Conservation (phyloP, 495 filamentous ascomycete genomes). For the Neurospora africana region DNA sequence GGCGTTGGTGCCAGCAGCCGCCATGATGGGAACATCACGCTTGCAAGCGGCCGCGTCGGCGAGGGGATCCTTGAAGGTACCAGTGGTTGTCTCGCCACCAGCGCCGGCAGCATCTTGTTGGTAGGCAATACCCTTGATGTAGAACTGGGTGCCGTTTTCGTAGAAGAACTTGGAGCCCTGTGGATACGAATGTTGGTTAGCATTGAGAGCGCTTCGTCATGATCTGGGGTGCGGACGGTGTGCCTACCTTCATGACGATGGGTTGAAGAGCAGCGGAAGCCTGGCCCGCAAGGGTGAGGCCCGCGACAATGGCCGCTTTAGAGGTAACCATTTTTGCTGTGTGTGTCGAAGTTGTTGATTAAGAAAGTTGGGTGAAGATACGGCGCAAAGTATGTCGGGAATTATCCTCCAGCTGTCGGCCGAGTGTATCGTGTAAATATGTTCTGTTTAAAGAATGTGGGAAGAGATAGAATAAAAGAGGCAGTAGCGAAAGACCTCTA, state of each 20-base stretch:
- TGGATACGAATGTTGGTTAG: background rate
- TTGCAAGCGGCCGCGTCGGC: conserved; percentile 56
- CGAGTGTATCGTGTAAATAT: background rate
- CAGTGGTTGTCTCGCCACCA: conserved; percentile 25
- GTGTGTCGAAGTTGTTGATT: background rate
- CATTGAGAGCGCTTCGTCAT: background rate
- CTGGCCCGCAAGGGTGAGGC: conserved; percentile 38
- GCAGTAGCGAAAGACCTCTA: background rate
- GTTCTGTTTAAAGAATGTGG: background rate
- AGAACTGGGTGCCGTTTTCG: conserved; percentile 65
- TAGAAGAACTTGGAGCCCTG: conserved; percentile 55
- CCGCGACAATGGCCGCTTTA: conserved; percentile 30
- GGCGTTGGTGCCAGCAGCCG: conserved; percentile 70
- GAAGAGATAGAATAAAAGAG: background rate
- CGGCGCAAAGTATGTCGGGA: background rate
- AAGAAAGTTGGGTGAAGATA: background rate
- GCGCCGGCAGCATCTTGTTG: conserved; percentile 46
- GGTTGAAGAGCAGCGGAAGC: conserved; percentile 51
- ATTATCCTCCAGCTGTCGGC: background rate
- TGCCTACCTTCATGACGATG: conserved; percentile 55
- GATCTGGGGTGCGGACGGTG: background rate
- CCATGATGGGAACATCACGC: conserved; percentile 74
- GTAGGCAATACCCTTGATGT: conserved; percentile 84
- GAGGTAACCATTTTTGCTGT: conserved; percentile 31
- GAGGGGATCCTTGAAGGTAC: conserved; percentile 55